Evolutionary conservation across 2,329 filamentous ascomycete genomes (phyloP).

Genomic region (Colletotrichum australisinense): DNA sequence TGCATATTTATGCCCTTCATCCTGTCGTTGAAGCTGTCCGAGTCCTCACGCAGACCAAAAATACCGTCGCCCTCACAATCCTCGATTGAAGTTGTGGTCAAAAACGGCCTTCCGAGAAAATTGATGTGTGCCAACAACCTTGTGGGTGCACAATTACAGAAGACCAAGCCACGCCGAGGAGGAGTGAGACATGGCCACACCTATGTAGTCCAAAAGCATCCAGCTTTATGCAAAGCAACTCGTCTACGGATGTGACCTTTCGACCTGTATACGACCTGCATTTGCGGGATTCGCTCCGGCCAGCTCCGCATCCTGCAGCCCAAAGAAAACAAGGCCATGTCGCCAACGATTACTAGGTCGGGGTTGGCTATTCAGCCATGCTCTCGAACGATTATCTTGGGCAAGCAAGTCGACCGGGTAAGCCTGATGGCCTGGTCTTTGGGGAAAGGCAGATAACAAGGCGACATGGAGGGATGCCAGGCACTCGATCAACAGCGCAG

Average conservation of each 20-base stretch:
- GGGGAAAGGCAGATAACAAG: constrained; percentile 3
- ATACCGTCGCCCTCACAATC: neutral
- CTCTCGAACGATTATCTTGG: neutral
- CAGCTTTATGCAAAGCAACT: constrained; percentile 9
- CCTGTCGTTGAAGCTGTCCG: neutral
- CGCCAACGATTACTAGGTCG: constrained; percentile 3
- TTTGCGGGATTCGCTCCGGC: constrained; percentile 1
- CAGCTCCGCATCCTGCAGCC: neutral
- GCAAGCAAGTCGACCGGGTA: neutral
- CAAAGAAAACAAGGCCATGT: neutral
- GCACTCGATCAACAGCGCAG: neutral
- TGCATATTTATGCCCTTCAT: constrained; percentile 39
- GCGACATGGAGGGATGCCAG: constrained; percentile 10
- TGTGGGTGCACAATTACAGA: neutral
- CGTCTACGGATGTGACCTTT: constrained; percentile 1
- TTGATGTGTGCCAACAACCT: neutral
- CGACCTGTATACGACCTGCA: neutral
- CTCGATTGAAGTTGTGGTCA: neutral
- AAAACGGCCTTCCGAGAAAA: neutral
- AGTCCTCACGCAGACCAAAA: neutral
- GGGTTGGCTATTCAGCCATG: neutral
- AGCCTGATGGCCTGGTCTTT: neutral
- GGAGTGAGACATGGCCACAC: constrained; percentile 15
- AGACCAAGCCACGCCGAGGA: neutral
- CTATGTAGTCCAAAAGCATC: constrained; percentile 29